phyloP scores from a whole-genome alignment of 768 basidiomycete genomes.

The Filobasidium wieringae region DNA sequence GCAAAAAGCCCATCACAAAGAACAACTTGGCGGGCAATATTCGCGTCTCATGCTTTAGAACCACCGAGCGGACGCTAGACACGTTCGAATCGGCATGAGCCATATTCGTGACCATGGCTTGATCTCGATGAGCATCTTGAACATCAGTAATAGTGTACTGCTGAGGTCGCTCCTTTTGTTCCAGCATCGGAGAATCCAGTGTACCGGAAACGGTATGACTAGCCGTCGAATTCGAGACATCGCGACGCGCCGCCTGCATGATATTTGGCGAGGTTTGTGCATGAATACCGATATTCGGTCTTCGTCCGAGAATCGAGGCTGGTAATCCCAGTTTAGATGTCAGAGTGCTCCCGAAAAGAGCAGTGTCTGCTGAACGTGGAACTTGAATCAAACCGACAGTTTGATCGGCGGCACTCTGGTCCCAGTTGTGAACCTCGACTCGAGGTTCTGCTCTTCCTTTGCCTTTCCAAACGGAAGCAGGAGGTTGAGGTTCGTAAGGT shows the following conservation, averaged over 20 bases:
- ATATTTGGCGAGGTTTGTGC: neutral
- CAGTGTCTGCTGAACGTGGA: no score
- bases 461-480: constrained; percentile 4
- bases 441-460: constrained; percentile 4
- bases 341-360: no score
- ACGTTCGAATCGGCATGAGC: neutral
- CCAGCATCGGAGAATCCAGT: neutral
- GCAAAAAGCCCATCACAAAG: constrained; percentile 16
- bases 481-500: neutral
- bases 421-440: constrained; percentile 1
- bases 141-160: neutral
- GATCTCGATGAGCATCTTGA: no score
- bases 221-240: neutral
- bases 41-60: neutral
- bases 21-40: constrained; percentile 13
- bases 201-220: neutral
- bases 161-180: neutral
- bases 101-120: no score
- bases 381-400: constrained; percentile 2
- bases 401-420: neutral
- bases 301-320: neutral
- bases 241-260: neutral
- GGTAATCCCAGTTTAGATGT: neutral
- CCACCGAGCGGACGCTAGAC: neutral
- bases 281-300: constrained; percentile 4